A percentile compares a stretch with the other conserved stretches of the same genome.
Evolutionary conservation across 139 green algal genomes (phyloP).

Genomic region (Volvox africanus): DNA sequence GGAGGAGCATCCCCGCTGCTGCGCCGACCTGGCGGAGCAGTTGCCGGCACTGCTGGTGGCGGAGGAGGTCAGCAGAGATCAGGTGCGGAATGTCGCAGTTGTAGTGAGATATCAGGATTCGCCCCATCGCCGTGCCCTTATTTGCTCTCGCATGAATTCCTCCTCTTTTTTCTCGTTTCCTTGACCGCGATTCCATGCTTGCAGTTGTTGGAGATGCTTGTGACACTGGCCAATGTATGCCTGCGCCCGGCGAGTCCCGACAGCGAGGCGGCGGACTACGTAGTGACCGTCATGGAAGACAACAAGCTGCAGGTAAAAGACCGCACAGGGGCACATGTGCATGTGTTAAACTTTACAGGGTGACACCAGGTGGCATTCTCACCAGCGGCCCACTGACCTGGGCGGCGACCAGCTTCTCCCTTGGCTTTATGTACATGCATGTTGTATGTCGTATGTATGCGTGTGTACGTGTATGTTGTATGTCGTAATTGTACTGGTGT

Average conservation of each 20-base stretch:
- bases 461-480: no score
- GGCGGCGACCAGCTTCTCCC: no score
- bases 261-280: slow-evolving; percentile 8
- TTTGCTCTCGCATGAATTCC: no score
- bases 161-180: background rate
- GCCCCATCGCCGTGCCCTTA: background rate
- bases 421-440: no score
- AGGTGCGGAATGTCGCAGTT: background rate
- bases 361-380: no score
- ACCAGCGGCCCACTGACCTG: no score
- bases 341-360: no score
- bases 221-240: slow-evolving; percentile 19
- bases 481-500: no score
- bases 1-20: slow-evolving; percentile 5
- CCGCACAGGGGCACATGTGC: no score
- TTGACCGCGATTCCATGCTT: background rate
- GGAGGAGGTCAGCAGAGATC: background rate
- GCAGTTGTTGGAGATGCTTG: slow-evolving; percentile 24
- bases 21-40: slow-evolving; percentile 25
- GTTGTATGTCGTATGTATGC: no score
- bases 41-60: slow-evolving; percentile 3
- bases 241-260: background rate
- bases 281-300: slow-evolving; percentile 14
- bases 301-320: background rate
- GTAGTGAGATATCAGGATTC: background rate